phyloP scores from a whole-genome alignment of 805 yeast species.

The Nakazawaea ishiwadae region DNA sequence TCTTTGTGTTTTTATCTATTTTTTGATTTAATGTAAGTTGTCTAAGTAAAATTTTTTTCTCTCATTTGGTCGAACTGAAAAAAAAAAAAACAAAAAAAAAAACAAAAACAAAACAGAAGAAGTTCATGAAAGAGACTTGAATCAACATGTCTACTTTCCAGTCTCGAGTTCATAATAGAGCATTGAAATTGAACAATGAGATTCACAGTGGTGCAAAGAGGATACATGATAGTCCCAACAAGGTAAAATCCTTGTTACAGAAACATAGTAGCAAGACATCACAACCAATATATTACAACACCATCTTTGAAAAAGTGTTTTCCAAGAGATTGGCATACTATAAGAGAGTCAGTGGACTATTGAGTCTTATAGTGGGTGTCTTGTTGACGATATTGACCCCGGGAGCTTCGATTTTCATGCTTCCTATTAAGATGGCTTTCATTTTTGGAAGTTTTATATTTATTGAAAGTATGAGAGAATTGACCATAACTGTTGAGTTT shows the following conservation, averaged over 20 bases:
- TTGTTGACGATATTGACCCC: constrained; percentile 17
- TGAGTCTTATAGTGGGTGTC: constrained; percentile 20
- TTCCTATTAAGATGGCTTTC: constrained; percentile 21
- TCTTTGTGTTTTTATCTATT: neutral
- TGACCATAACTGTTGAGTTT: constrained; percentile 21
- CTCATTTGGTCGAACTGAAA: too few relatives aligned
- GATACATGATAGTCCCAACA: neutral
- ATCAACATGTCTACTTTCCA: neutral
- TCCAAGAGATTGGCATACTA: constrained; percentile 16
- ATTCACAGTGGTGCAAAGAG: neutral
- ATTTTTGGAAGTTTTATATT: constrained; percentile 25
- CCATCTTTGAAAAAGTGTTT: constrained; percentile 20
- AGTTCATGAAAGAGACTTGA: neutral
- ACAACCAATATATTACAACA: constrained; percentile 10
- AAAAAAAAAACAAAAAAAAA: too few relatives aligned
- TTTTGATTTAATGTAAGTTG: neutral
- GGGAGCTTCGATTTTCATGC: constrained; percentile 16
- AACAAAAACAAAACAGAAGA: too few relatives aligned
- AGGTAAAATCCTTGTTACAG: neutral
- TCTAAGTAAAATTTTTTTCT: neutral
- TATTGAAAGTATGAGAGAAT: constrained; percentile 24
- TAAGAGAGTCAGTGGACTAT: neutral
- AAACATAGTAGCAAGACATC: neutral
- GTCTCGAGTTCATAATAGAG: neutral
- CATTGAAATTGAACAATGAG: neutral